Evolutionary conservation across 2,329 filamentous ascomycete species (phyloP).

Genomic region (Penicillium italicum): DNA sequence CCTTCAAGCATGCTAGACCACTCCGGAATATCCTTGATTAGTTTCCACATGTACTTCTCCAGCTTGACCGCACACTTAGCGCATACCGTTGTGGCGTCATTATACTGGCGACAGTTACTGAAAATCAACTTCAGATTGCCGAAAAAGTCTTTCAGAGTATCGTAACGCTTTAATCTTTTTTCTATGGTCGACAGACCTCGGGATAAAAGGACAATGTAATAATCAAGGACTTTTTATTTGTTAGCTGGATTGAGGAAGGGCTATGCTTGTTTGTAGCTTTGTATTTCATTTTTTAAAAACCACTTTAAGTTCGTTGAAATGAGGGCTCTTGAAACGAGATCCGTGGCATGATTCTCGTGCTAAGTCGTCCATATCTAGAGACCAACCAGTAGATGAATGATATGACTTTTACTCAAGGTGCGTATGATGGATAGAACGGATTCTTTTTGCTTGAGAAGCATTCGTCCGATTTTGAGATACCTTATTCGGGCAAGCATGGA

Average conservation of each 20-base stretch:
- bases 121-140: conserved; percentile 85
- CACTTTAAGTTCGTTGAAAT: conserved; percentile 94
- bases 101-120: conserved; percentile 92
- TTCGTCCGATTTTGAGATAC: conserved; percentile 85
- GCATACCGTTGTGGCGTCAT: conserved; percentile 90
- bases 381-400: conserved; percentile 87
- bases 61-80: conserved; percentile 91
- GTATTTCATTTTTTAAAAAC: too few species aligned
- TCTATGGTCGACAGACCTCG: conserved; percentile 97
- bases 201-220: conserved; percentile 96
- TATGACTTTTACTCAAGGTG: conserved; percentile 81
- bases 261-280: conserved; percentile 90
- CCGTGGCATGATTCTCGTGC: conserved; percentile 91
- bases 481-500: conserved; percentile 92
- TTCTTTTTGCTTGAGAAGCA: conserved; percentile 97
- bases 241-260: conserved; percentile 92
- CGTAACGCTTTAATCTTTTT: conserved; percentile 85
- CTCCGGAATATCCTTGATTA: conserved; percentile 86
- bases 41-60: conserved; percentile 91
- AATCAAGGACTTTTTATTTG: conserved; percentile 93
- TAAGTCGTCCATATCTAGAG: conserved; percentile 95
- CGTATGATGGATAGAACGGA: conserved; percentile 91
- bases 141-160: conserved; percentile 86
- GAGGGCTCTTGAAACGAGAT: conserved; percentile 49
- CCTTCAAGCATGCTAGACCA: conserved; percentile 57